Percentiles rank a stretch among this genome's conserved stretches.
These are phyloP conservation scores for Zoysia matrella DNA, from an alignment of 202 grass and related monocot species.

Conservation along the genomic window DNA sequence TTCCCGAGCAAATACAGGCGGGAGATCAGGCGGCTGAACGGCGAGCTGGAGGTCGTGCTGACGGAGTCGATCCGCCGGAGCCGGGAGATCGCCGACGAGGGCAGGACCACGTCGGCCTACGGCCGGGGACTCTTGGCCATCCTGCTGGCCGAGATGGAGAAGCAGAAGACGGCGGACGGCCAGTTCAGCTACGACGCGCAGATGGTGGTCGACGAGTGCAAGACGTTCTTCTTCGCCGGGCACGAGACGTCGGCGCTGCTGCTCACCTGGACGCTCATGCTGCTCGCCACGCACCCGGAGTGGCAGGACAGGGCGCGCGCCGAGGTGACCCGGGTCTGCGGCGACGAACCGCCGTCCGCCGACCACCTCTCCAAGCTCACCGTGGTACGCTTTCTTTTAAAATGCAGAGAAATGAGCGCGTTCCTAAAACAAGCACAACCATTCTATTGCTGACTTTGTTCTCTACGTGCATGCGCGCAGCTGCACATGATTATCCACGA, in stretches of 20 bases:
- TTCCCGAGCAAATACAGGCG: slow-evolving; percentile 33
- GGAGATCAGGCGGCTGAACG: slow-evolving; percentile 74
- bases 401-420: slow-evolving; percentile 38
- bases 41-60: slow-evolving; percentile 63
- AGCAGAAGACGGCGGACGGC: slow-evolving; percentile 30
- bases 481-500: slow-evolving; percentile 96
- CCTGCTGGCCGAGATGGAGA: slow-evolving; percentile 65
- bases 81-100: slow-evolving; percentile 72
- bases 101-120: slow-evolving; percentile 54
- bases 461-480: slow-evolving; percentile 39
- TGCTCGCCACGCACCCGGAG: slow-evolving; percentile 65
- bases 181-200: slow-evolving; percentile 61
- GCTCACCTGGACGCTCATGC: slow-evolving; percentile 88
- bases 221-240: slow-evolving; percentile 66
- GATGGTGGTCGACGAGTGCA: slow-evolving; percentile 71
- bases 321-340: slow-evolving; percentile 45
- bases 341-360: too few species aligned
- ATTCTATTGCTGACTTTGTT: slow-evolving; percentile 40
- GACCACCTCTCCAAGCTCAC: too few species aligned
- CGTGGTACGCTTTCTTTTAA: background rate
- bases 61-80: slow-evolving; percentile 69
- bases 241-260: slow-evolving; percentile 82
- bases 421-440: slow-evolving; percentile 79
- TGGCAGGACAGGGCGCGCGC: slow-evolving; percentile 88
- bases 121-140: slow-evolving; percentile 66